Evolutionary conservation across 306 rosid genomes (phyloP).

Genomic region (Adenanthera pavonina): DNA sequence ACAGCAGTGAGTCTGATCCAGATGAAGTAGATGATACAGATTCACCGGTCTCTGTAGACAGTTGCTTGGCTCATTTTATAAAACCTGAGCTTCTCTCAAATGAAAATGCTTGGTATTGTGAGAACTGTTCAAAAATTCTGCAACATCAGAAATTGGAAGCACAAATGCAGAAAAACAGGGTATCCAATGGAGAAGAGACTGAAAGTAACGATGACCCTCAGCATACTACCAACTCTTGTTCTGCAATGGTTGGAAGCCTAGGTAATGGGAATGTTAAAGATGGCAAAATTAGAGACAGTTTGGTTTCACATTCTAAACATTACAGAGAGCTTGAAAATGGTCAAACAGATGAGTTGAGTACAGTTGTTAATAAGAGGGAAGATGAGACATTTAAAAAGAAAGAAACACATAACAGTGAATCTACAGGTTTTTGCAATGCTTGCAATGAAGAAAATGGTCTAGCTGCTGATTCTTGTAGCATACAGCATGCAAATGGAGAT

Average conservation of each 20-base stretch:
- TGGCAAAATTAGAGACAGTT: constrained; percentile 46
- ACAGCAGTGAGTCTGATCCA: constrained; percentile 84
- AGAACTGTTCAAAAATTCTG: constrained; percentile 76
- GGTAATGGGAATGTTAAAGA: constrained; percentile 50
- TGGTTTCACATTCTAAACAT: constrained; percentile 38
- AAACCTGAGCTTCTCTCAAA: constrained; percentile 89
- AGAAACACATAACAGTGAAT: constrained; percentile 45
- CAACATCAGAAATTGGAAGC: constrained; percentile 51
- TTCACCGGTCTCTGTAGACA: constrained; percentile 90
- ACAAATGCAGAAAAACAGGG: constrained; percentile 44
- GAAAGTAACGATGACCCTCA: constrained; percentile 43
- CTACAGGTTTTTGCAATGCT: constrained; percentile 48
- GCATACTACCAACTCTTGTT: constrained; percentile 40
- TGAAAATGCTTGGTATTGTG: constrained; percentile 97
- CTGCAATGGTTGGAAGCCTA: constrained; percentile 41
- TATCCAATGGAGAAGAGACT: constrained; percentile 52
- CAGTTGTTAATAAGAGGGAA: constrained; percentile 43
- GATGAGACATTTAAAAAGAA: constrained; percentile 35
- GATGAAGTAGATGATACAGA: constrained; percentile 92
- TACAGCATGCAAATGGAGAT: constrained; percentile 30
- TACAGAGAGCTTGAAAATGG: constrained; percentile 49
- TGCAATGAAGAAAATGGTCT: constrained; percentile 53
- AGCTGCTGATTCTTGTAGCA: constrained; percentile 47
- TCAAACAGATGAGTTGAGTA: constrained; percentile 42
- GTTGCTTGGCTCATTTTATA: constrained; percentile 85